Conservation (phyloP, 805 yeast genomes). For the Starmerella sirachaensis region DNA sequence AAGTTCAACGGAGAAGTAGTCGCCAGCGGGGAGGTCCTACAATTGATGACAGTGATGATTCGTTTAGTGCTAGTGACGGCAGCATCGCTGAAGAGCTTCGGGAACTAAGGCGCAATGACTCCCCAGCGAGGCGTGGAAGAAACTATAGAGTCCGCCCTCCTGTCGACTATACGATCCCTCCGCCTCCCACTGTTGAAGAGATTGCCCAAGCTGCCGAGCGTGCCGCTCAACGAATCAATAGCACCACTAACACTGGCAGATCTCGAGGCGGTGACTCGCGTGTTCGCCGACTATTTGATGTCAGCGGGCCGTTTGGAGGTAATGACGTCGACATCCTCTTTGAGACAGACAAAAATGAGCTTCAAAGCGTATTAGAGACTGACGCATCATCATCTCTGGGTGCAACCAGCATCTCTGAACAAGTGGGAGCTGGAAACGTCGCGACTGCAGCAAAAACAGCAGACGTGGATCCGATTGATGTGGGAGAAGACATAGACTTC, state of each 20-base stretch:
- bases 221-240: slow-evolving; percentile 7
- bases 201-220: slow-evolving; percentile 14
- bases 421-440: too few relatives aligned
- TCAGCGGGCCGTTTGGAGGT: slow-evolving; percentile 97
- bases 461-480: slow-evolving; percentile 68
- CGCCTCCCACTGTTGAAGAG: slow-evolving; percentile 23
- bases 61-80: slow-evolving; percentile 13
- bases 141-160: slow-evolving; percentile 21
- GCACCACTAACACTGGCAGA: too few relatives aligned
- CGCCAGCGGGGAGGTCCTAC: neutral
- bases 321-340: slow-evolving; percentile 79
- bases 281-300: slow-evolving; percentile 68
- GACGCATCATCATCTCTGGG: neutral
- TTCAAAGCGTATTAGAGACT: slow-evolving; percentile 6
- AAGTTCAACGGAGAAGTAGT: neutral
- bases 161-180: slow-evolving; percentile 23
- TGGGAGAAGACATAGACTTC: slow-evolving; percentile 74
- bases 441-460: slow-evolving; percentile 39
- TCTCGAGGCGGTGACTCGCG: slow-evolving; percentile 5
- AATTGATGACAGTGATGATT: slow-evolving; percentile 9
- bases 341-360: slow-evolving; percentile 12
- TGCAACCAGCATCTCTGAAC: neutral
- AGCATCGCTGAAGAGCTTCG: slow-evolving; percentile 20
- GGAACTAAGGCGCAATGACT: slow-evolving; percentile 14
- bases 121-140: slow-evolving; percentile 16